Evolutionary conservation across 257 asterid species (phyloP), one percentile per base, ranked within the genome.

Genomic region (Solanum stenotomum): DNA sequence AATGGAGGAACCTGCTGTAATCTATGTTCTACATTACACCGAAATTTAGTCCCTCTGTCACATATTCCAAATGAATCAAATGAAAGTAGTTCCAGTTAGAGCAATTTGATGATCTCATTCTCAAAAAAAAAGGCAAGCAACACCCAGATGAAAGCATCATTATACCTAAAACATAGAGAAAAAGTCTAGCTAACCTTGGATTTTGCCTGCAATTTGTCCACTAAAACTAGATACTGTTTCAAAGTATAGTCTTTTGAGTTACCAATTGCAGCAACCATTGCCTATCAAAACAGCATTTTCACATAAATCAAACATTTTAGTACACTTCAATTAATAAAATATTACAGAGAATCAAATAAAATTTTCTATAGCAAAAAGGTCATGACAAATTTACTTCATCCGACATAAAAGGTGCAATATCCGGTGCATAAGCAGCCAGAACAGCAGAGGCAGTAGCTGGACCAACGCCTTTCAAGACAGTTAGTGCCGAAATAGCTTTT

Each of bases 371-470:
- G 56, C 49, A 71, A 44, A 1, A 68, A 70, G 18, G 68, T 29
- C 10, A 46, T 20, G 84, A 46, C 23, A 71, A 71, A 9, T 49
- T 77, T 61, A 94, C 98, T 96, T 96, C 98, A 87, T 96, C 98
- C 83, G 98, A 96, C 98, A 96, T 96, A 92, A 96, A 96, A 3
- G 98, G 98, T 42, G 95, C 96, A 81, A 93, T 76, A n/a, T 94
- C 93, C 31, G 98, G 99, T 46, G 98, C 91, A 46, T 92, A 94
- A 65, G 97, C 99, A 7, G 99, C 97, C 70, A 96, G 96, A 33
- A 95, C 91, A 20, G 98, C 98, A 8, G 99, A 96, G 42, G 99
- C 98, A 44, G 98, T 96, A 85, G 99, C 99, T 72, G 99, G 98
- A 0, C 99, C 99, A 15, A 96, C 95, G 46, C 99, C 99, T 89